These are phyloP conservation scores for Gilbertella persicaria DNA, from an alignment of 371 early-diverging fungal genomes.

Conservation along the genomic window DNA sequence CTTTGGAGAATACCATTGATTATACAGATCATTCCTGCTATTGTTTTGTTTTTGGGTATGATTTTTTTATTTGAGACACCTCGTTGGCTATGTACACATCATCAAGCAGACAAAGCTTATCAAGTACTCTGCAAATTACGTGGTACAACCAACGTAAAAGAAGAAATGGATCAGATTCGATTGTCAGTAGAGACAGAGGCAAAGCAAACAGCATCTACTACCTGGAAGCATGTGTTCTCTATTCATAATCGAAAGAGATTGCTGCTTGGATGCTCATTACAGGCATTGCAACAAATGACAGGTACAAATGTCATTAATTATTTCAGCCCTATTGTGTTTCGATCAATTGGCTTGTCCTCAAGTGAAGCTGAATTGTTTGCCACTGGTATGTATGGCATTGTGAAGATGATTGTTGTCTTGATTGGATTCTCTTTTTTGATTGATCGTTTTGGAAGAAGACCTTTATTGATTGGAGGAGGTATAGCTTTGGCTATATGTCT, in stretches of 20 bases:
- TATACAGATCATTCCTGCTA: conserved; percentile 15
- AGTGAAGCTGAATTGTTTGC: conserved; percentile 40
- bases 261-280: conserved; percentile 27
- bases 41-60: conserved; percentile 23
- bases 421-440: conserved; percentile 16
- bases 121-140: conserved; percentile 79
- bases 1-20: conserved; percentile 24
- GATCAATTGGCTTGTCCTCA: conserved; percentile 38
- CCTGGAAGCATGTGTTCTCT: conserved; percentile 19
- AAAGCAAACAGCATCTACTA: conserved; percentile 1
- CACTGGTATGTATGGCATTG: conserved; percentile 40
- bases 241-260: conserved; percentile 19
- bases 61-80: conserved; percentile 20
- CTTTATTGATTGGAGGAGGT: conserved; percentile 20
- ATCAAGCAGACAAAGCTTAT: conserved; percentile 55
- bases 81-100: conserved; percentile 24
- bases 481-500: conserved; percentile 23
- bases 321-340: conserved; percentile 57
- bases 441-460: conserved; percentile 26
- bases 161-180: conserved; percentile 48
- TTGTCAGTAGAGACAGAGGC: conserved; percentile 1
- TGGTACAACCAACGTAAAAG: conserved; percentile 71
- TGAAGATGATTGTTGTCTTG: conserved; percentile 25
- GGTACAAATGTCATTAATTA: conserved; percentile 42
- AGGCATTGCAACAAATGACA: conserved; percentile 29